These are phyloP conservation scores for Eryngium alpinum DNA, from an alignment of 140 eudicot genomes.

Conservation along the genomic window DNA sequence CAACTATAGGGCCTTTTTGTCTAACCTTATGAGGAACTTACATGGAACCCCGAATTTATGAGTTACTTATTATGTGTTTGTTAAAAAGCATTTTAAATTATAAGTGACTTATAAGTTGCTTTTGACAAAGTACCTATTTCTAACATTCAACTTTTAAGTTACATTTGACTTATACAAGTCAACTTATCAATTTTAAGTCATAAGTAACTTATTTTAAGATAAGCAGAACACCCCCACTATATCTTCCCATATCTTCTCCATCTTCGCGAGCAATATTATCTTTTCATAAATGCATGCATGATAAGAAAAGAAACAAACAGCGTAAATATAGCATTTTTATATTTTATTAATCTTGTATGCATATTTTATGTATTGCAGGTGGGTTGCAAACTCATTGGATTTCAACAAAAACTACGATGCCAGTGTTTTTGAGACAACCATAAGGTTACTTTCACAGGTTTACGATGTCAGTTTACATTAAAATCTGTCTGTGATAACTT, in stretches of 20 bases:
- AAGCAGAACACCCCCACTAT: too few species aligned
- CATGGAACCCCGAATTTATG: too few species aligned
- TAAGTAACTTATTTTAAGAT: too few species aligned
- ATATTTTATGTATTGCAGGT: conserved; percentile 43
- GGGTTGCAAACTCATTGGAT: conserved; percentile 84
- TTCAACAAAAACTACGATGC: conserved; percentile 92
- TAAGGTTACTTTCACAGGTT: conserved; percentile 78
- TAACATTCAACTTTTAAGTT: too few species aligned
- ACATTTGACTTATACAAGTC: too few species aligned
- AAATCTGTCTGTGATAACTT: neutral
- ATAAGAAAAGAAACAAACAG: neutral
- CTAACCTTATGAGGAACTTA: too few species aligned
- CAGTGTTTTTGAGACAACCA: conserved; percentile 94
- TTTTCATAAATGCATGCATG: neutral
- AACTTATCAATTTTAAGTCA: too few species aligned
- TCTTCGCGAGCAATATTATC: neutral
- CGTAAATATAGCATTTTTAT: neutral
- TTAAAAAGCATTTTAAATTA: too few species aligned
- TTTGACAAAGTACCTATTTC: too few species aligned
- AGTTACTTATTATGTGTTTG: too few species aligned
- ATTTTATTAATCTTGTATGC: conserved; percentile 9
- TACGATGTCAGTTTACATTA: conserved; percentile 22
- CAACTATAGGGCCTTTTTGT: too few species aligned
- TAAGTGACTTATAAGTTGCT: too few species aligned
- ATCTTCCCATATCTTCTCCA: neutral